Evolutionary conservation across 495 filamentous ascomycete genomes (phyloP), one percentile per base, ranked within the genome.

Genomic region (Penicillium paradoxum): DNA sequence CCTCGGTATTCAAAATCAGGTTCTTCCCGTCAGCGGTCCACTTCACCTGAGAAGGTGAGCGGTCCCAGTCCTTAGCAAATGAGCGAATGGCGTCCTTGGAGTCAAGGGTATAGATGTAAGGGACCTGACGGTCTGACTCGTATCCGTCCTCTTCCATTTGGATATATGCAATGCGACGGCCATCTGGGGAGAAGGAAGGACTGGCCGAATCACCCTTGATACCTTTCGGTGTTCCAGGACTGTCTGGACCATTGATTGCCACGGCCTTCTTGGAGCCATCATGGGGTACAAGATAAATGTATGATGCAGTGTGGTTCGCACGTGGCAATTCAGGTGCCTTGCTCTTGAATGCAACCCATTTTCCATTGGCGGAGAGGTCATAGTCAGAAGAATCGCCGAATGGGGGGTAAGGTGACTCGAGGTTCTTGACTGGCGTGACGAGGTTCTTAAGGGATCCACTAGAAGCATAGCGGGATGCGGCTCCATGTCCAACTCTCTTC

Each of bases 381-480:
- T 74, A 76, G 56, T 76, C 73, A 0, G 70, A 66, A 8, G 63
- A 55, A 37, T 62, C 67, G 5, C 72, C 70, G 45, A 71, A 73
- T 4, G 73, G 72, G 17, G 72, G 73, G 33, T 68, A 72, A 0
- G 76, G 76, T 6, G 65, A 66, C 53, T 79, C 76, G 7, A 74
- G 68, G 45, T 68, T 73, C 53, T 74, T 70, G 36, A 76, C 62
- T 6, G 67, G 68, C 10, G 67, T 60, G 17, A 78, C 67, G 24
- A 77, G 66, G 54, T 78, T 77, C 43, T 64, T 70, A 42, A 76
- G 50, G 13, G 57, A 39, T 5, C 59, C 63, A 6, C n/a, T 32
- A 1, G 45, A 47, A 14, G 6, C 10, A 56, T 71, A 66, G 22
- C 51, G 39, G 30, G 44, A 32, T 30, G 56, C 53, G 0, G 45